Base-by-base conservation (phyloP, 768 basidiomycete genomes). In the Kwoniella botswanensis region DNA sequence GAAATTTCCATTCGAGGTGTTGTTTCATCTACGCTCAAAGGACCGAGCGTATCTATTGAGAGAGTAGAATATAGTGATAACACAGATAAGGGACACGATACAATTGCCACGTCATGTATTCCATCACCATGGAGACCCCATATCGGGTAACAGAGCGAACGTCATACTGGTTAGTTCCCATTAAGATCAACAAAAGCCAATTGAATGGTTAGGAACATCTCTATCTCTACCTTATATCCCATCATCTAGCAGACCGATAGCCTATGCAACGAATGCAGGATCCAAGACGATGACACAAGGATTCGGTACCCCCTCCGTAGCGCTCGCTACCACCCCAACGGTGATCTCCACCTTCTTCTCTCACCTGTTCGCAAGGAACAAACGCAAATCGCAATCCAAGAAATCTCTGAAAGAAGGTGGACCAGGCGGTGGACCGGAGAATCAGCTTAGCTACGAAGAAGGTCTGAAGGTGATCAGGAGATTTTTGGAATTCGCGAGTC, bases 361-460 rank as follows among this genome's bases (percentile, higher is more conserved):
- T 1, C 82, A 82, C 60, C 68, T 83, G 54, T 60, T 80, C 15
- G 62, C 73, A 12, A 68, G 74, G 18, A 70, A 75, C 2, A 77
- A 72, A 50, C 70, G 77, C 26, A 75, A 74, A 44, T 53, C 63
- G 2, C 21, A 41, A 21, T 63, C 71, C 6, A 72, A 74, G 44
- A 63, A 79, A 69, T 76, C 75, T 13, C 59, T 79, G 9, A 63
- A 71, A 62, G 67, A 73, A 17, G 74, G 76, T 65, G 76, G 80
- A 58, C 68, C 76, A 55, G 72, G 79, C 10, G 75, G 77, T 50
- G 74, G 71, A 52, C 63, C 77, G 35, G 67, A 76, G 71, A 72
- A 78, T 26, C 75, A 85, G 57, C 58, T 85, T 60, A 76, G 71
- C 43, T 85, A 83, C 67, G 80, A 83, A 57, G 84, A 84, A 68